A percentile compares a stretch with the other conserved stretches of the same genome.
Evolutionary conservation across 2,329 filamentous ascomycete genomes (phyloP).

Genomic region (Colletotrichum spaethianum): DNA sequence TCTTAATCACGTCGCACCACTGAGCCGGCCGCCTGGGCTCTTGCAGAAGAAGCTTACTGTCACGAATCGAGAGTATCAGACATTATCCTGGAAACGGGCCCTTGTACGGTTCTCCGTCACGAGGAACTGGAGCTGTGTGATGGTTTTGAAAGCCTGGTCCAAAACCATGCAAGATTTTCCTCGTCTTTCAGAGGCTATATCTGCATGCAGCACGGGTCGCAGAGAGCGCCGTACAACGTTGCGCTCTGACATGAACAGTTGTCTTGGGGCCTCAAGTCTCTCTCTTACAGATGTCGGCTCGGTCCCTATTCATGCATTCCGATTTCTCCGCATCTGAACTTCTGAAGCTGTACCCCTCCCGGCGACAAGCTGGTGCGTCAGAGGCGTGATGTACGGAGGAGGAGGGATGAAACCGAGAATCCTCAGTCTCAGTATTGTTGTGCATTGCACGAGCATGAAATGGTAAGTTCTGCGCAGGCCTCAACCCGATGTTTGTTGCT

Average conservation of each 20-base stretch:
- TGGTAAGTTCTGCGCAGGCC: background rate
- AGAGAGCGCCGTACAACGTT: constrained; percentile 7
- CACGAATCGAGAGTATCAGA: background rate
- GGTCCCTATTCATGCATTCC: background rate
- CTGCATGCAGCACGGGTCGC: constrained; percentile 18
- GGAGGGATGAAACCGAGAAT: background rate
- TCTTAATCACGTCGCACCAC: constrained; percentile 20
- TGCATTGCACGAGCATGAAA: background rate
- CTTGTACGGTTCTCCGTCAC: background rate
- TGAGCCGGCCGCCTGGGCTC: background rate
- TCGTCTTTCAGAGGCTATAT: constrained; percentile 13
- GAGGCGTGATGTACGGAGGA: background rate
- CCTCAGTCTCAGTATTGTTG: background rate
- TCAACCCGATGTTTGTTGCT: background rate
- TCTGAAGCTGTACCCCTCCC: background rate
- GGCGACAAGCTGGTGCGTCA: no score
- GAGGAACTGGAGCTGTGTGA: background rate
- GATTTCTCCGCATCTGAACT: constrained; percentile 1
- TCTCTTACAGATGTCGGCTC: background rate
- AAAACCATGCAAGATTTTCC: constrained; percentile 8
- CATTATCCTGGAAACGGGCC: background rate
- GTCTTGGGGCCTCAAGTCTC: background rate
- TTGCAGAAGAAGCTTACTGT: background rate
- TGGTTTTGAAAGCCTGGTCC: background rate
- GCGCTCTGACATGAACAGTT: constrained; percentile 20